Evolutionary conservation across 2,329 filamentous ascomycete genomes (phyloP), one percentile per base, ranked within the genome.

Genomic region (Madurella fahalii): DNA sequence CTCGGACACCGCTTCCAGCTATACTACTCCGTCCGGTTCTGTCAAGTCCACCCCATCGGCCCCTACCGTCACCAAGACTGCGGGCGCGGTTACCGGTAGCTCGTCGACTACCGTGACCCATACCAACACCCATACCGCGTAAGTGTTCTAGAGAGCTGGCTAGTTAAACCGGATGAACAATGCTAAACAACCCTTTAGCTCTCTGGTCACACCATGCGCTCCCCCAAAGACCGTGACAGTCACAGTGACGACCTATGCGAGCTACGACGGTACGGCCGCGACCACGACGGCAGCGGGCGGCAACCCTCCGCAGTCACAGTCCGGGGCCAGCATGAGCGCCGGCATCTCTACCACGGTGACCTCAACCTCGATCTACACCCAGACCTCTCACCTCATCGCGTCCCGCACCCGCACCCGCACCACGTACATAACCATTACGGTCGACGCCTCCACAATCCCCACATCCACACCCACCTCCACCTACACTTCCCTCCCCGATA

Each of bases 201-300:
- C 42, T 2, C 11, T 8, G 13, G 34, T 4, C 12, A 20, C 30
- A 9, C 31, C 41, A 17, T 54, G 46, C 39, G 2, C 25, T 5
- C 18, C 17, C 7, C 8, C 34, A 7, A 13, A 59, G 49, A 58
- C 49, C 17, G 52, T 58, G 43, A 56, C 51, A 2, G 51, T 61
- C 43, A 57, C 60, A 5, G 20, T 58, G 18, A 58, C 56, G 20
- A 52, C 50, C 18, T 9, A 31, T 13, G 39, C 48, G 25, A 45
- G 17, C 45, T 30, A 40, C n/a, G 53, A 54, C 16, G 34, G 53
- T 11, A n/a, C 47, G 16, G 20, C 46, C n/a, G 53, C 16, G 17
- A 52, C 41, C 17, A 15, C 25, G 40, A 7, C 25, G 25, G 25
- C 7, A 25, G 25, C 3, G 3, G 13, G 16, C 34, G 17, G 15